Conservation (phyloP, 805 yeast species). For the Kodamaea lidongshanica region DNA sequence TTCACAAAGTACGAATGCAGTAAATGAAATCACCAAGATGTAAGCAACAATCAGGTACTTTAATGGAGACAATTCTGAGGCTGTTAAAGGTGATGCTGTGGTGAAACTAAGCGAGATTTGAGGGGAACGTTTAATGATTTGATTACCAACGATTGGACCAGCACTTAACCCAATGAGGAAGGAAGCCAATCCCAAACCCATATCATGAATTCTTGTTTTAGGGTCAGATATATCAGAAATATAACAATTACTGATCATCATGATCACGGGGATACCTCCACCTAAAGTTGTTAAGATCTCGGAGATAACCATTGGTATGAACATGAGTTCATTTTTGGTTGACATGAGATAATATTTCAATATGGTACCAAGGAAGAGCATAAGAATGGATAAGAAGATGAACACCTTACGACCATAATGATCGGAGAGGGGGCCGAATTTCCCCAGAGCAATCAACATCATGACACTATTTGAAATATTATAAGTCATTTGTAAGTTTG, state of each 20-base stretch:
- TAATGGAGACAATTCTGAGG: background rate
- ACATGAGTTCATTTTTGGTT: conserved; percentile 23
- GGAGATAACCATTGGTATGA: conserved; percentile 35
- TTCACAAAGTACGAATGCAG: background rate
- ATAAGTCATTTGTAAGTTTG: conserved; percentile 44
- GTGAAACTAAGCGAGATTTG: too few relatives aligned
- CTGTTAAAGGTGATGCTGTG: background rate
- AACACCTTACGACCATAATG: conserved; percentile 31
- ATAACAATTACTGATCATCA: conserved; percentile 62
- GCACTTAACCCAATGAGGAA: conserved; percentile 54
- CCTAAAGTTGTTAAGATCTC: conserved; percentile 44
- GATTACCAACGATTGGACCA: conserved; percentile 60
- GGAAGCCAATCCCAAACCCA: conserved; percentile 56
- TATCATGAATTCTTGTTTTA: conserved; percentile 46
- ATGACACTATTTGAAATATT: conserved; percentile 39
- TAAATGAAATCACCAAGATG: too few relatives aligned
- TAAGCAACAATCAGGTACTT: background rate
- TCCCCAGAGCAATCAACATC: conserved; percentile 51
- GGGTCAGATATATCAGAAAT: conserved; percentile 69
- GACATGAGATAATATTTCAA: conserved; percentile 21
- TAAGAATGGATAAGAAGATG: conserved; percentile 15
- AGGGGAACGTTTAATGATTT: conserved; percentile 10
- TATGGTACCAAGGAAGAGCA: conserved; percentile 18
- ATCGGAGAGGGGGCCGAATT: conserved; percentile 36
- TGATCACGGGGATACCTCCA: conserved; percentile 57